These are phyloP conservation scores for Globisporangium uncinulatum DNA, from an alignment of 352 stramenopile genomes.

Conservation along the genomic window DNA sequence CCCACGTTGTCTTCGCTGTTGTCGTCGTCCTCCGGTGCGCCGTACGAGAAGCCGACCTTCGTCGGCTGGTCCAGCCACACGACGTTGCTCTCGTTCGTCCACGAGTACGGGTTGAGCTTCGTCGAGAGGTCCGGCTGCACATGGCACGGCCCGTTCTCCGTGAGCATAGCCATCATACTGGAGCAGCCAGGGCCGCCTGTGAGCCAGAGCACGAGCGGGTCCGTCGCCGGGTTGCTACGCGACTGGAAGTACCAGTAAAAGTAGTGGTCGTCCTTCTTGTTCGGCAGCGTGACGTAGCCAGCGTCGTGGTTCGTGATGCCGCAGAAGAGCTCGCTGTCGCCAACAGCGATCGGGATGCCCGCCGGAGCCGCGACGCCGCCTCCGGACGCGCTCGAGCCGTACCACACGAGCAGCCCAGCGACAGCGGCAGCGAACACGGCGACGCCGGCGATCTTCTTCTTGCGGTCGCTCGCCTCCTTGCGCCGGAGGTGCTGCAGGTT, in stretches of 20 bases:
- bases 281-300: slow-evolving; percentile 26
- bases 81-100: slow-evolving; percentile 33
- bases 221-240: slow-evolving; percentile 12
- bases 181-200: slow-evolving; percentile 31
- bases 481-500: slow-evolving; percentile 15
- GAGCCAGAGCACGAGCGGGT: slow-evolving; percentile 30
- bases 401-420: slow-evolving; percentile 10
- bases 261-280: slow-evolving; percentile 38
- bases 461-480: slow-evolving; percentile 9
- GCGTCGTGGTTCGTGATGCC: slow-evolving; percentile 21
- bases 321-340: slow-evolving; percentile 17
- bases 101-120: slow-evolving; percentile 26
- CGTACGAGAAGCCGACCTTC: slow-evolving; percentile 31
- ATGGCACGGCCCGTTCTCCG: slow-evolving; percentile 31
- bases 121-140: slow-evolving; percentile 20
- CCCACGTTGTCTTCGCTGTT: slow-evolving; percentile 28
- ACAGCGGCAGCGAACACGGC: slow-evolving; percentile 7
- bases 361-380: neutral
- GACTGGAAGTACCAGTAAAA: slow-evolving; percentile 43
- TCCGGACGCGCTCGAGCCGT: slow-evolving; percentile 4
- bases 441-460: slow-evolving; percentile 14
- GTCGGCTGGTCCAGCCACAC: slow-evolving; percentile 38
- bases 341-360: slow-evolving; percentile 5
- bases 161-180: slow-evolving; percentile 27
- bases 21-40: slow-evolving; percentile 15